Evolutionary conservation across 1,284 basidiomycete species (phyloP).

Genomic region (Apiotrichum siamense): DNA sequence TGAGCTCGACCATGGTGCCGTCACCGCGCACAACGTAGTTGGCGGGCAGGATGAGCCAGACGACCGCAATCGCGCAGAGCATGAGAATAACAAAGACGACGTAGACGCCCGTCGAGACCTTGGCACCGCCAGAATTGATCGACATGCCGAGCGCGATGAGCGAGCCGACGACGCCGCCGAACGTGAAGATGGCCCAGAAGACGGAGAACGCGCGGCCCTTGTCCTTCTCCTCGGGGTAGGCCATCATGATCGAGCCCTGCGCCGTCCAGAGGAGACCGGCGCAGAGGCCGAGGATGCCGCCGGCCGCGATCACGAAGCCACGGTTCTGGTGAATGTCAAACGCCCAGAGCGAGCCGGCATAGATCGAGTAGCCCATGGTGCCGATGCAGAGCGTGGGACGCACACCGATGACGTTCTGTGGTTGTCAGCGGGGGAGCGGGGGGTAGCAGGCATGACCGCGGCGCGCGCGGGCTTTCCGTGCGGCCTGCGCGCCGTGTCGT

Average conservation of each 20-base stretch:
- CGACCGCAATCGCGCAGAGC: slow-evolving; percentile 27
- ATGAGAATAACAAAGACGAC: slow-evolving; percentile 45
- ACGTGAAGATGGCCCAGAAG: slow-evolving; percentile 51
- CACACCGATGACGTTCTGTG: slow-evolving; percentile 47
- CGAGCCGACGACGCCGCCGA: slow-evolving; percentile 49
- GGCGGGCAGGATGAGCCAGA: slow-evolving; percentile 37
- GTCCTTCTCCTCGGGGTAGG: slow-evolving; percentile 49
- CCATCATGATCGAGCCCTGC: slow-evolving; percentile 50
- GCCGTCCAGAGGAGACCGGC: slow-evolving; percentile 37
- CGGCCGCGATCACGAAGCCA: slow-evolving; percentile 47
- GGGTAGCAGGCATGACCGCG: too few species aligned
- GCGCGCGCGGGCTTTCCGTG: too few species aligned
- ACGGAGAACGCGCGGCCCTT: slow-evolving; percentile 49
- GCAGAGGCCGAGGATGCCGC: slow-evolving; percentile 46
- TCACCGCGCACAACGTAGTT: slow-evolving; percentile 33
- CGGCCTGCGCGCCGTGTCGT: too few species aligned
- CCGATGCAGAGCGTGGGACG: slow-evolving; percentile 49
- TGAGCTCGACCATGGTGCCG: slow-evolving; percentile 34
- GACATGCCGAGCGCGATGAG: slow-evolving; percentile 48
- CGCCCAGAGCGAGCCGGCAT: slow-evolving; percentile 30
- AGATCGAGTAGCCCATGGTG: slow-evolving; percentile 40
- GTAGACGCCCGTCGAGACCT: slow-evolving; percentile 38
- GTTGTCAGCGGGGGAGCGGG: not conserved
- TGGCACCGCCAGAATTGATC: slow-evolving; percentile 23
- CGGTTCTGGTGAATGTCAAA: slow-evolving; percentile 10